Base-by-base conservation (phyloP, 768 basidiomycete species). In the Termitomyces sp. region DNA sequence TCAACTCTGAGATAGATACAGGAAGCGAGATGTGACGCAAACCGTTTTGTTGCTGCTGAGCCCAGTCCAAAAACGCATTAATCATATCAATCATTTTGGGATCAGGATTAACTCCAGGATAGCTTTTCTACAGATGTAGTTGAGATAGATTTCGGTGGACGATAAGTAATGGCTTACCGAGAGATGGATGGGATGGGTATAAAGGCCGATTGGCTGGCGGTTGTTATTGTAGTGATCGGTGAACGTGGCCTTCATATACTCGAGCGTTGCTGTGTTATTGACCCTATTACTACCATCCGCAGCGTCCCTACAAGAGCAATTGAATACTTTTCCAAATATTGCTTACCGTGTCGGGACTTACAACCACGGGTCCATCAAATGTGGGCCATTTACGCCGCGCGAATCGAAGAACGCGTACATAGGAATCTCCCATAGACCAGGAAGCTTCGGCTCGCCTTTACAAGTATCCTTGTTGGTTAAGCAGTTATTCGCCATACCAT, bases 341-440 rank as follows among this genome's bases (percentile, higher is more conserved):
- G 45, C 17, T 28, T 14, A 15, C 14, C 45, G 40, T 15, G 6
- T 21, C 1, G 11, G 12, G 24, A 74, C 83, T 74, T 55, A 85
- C 81, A 90, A 72, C 87, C 87, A 90, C 45, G 88, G 88, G 64
- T 91, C 90, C 89, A 90, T 90, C 60, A 90, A 71, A 71, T 90
- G 88, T 15, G 74, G 68, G 0, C 86, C 86, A 7, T 58, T 69
- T 9, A 68, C 71, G 5, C 85, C 85, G 11, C 70, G 66, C 10
- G 70, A 67, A 65, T 88, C 88, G 59, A 90, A 90, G 68, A 82
- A 79, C 0, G 84, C 84, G 66, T 89, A 89, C 88, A 91, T 90
- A 1, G 90, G 90, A 51, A 90, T 77, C 69, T 91, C 88, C 90
- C 90, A 92, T 64, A 92, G 78, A 5, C 90, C 89, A 21, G 87